Conservation (phyloP, 1,284 basidiomycete genomes). For the Ustilago bromivora region DNA sequence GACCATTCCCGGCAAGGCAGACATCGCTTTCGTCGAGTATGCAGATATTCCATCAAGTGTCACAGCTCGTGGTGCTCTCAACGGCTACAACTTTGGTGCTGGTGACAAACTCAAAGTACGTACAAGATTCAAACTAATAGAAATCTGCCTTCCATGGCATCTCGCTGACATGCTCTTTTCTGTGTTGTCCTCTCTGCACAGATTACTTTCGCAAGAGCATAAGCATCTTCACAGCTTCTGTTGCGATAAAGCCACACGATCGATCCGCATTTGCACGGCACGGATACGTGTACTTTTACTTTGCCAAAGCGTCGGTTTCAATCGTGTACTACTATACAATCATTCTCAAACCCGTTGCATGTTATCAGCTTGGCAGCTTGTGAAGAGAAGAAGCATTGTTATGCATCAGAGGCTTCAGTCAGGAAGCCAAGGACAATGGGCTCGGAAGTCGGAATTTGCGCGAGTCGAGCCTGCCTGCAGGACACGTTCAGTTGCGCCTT, state of each 20-base stretch:
- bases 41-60: conserved; percentile 56
- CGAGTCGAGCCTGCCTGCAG: neutral
- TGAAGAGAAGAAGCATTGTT: neutral
- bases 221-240: neutral
- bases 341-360: neutral
- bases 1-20: conserved; percentile 64
- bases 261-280: conserved; percentile 53
- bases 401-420: neutral
- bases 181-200: conserved; percentile 9
- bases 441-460: conserved; percentile 8
- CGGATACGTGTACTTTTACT: conserved; percentile 40
- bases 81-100: conserved; percentile 61
- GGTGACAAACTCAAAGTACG: conserved; percentile 65
- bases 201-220: conserved; percentile 57
- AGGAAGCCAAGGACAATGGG: neutral
- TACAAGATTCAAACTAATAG: neutral
- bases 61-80: conserved; percentile 64
- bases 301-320: neutral
- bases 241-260: conserved; percentile 23
- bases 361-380: neutral
- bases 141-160: too few species aligned
- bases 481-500: conserved; percentile 8
- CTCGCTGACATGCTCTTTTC: conserved; percentile 2
- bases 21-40: conserved; percentile 68
- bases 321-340: conserved; percentile 25